Conservation (phyloP, 2,329 filamentous ascomycete genomes). For the Colletotrichum brevisporum region DNA sequence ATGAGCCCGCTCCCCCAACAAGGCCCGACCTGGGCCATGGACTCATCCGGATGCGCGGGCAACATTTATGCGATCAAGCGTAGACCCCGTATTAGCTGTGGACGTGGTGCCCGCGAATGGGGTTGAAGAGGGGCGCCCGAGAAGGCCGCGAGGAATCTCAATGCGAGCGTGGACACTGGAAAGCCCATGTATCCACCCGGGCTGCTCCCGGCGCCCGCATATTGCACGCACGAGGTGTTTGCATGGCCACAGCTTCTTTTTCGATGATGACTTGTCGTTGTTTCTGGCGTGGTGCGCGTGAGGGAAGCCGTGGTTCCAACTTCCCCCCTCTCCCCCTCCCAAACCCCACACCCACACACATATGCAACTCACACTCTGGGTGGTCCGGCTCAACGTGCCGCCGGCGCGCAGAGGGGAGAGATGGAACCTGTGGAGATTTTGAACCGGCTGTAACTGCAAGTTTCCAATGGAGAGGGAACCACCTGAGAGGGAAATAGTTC, state of each 20-base stretch:
- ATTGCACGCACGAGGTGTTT: slow-evolving; percentile 23
- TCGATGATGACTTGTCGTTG: neutral
- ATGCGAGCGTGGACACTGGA: neutral
- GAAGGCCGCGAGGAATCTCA: slow-evolving; percentile 26
- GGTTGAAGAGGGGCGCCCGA: neutral
- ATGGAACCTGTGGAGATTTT: no score
- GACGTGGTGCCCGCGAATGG: neutral
- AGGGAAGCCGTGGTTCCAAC: neutral
- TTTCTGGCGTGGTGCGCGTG: neutral
- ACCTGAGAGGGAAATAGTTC: no score
- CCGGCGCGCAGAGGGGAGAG: no score
- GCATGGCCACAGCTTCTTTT: slow-evolving; percentile 7
- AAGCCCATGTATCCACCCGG: slow-evolving; percentile 1
- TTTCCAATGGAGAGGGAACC: no score
- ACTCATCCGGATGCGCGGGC: slow-evolving; percentile 10
- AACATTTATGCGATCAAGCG: slow-evolving; percentile 23
- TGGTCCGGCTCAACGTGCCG: slow-evolving; percentile 1
- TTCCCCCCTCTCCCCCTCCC: no score
- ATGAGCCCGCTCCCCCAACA: neutral
- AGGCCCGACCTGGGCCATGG: neutral
- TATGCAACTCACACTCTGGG: neutral
- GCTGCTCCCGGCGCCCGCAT: slow-evolving; percentile 33
- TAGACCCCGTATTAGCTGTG: slow-evolving; percentile 12
- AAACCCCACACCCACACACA: neutral
- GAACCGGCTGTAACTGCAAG: no score